Evolutionary conservation across 805 yeast genomes (phyloP).

Genomic region (Vanderwaltozyma verrucispora): DNA sequence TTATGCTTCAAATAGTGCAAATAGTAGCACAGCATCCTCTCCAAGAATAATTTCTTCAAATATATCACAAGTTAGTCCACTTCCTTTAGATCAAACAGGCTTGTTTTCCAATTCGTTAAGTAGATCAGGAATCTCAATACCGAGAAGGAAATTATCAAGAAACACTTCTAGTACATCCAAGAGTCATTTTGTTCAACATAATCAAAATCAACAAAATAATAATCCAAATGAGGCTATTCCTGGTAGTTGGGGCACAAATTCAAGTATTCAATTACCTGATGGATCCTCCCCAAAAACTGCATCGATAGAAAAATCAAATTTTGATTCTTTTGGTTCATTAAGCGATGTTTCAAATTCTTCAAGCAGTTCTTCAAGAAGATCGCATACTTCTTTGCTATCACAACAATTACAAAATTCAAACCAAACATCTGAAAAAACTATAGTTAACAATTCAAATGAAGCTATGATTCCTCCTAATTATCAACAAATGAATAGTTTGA

Average conservation of each 20-base stretch:
- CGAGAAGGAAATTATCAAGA: constrained; percentile 23
- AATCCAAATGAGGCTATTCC: constrained; percentile 2
- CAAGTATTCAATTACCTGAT: not conserved
- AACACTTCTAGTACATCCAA: constrained; percentile 24
- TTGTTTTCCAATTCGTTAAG: constrained; percentile 13
- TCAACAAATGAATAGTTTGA: not conserved
- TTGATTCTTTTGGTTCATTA: constrained; percentile 13
- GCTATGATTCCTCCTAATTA: not conserved
- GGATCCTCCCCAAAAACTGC: constrained; percentile 4
- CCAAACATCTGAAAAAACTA: not conserved
- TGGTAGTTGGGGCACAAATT: constrained; percentile 1
- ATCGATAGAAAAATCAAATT: constrained; percentile 10
- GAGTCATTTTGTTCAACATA: constrained; percentile 21
- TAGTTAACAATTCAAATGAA: not conserved
- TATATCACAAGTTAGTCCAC: constrained; percentile 2
- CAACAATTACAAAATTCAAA: constrained; percentile 25
- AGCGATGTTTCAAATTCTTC: constrained; percentile 7
- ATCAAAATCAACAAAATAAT: not conserved
- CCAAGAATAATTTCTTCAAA: constrained; percentile 16
- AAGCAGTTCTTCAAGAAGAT: constrained; percentile 12
- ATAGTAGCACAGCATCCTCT: constrained; percentile 24
- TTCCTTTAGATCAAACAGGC: constrained; percentile 13
- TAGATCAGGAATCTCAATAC: constrained; percentile 20
- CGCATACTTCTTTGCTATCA: constrained; percentile 27
- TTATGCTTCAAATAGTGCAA: constrained; percentile 13